These are phyloP conservation scores for Letharia lupina DNA, from an alignment of 495 filamentous ascomycete species.

Conservation along the genomic window DNA sequence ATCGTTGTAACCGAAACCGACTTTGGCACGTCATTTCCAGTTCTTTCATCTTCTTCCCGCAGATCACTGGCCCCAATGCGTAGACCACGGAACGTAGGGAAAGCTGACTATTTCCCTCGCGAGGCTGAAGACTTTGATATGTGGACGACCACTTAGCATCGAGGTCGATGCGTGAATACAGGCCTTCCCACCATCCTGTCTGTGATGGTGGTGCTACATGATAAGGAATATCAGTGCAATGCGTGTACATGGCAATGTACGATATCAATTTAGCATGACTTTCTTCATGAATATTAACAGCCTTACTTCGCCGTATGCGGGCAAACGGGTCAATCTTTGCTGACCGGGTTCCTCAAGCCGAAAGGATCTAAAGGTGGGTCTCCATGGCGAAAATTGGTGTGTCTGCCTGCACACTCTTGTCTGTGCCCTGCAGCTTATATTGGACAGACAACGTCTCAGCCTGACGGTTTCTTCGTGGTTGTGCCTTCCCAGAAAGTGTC, in stretches of 20 bases:
- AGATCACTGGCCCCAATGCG: too few relatives aligned
- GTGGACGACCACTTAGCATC: not conserved
- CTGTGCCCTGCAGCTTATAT: not conserved
- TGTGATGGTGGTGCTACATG: not conserved
- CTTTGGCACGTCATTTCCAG: not conserved
- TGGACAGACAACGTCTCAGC: not conserved
- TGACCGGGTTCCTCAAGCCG: not conserved
- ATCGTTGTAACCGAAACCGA: not conserved
- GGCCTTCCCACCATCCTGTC: not conserved
- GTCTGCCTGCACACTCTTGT: not conserved
- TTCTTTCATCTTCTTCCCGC: not conserved
- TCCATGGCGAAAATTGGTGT: not conserved
- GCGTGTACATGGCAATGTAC: not conserved
- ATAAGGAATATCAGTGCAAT: not conserved
- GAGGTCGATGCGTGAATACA: not conserved
- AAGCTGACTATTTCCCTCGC: not conserved
- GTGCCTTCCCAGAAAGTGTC: not conserved
- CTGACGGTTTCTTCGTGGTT: not conserved
- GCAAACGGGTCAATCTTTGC: not conserved
- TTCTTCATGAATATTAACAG: not conserved
- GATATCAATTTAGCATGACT: not conserved
- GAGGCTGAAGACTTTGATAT: not conserved
- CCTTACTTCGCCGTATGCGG: not conserved
- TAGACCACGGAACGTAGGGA: too few relatives aligned
- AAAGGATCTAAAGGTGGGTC: not conserved